A percentile compares a stretch with the other conserved stretches of the same genome.
phyloP scores from a whole-genome alignment of 331 rosid species.

The Ulmus americana region DNA sequence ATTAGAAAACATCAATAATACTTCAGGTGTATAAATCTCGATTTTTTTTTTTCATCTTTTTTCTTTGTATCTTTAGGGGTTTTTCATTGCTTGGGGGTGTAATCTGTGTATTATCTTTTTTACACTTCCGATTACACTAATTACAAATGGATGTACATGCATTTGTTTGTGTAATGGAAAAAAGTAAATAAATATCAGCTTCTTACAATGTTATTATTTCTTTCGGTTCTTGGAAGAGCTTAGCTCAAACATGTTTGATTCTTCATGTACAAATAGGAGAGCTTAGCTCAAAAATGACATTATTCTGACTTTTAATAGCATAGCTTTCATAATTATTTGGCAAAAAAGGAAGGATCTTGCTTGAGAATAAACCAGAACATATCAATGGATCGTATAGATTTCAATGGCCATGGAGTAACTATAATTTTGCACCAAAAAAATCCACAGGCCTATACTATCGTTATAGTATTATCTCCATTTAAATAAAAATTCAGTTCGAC shows the following conservation, averaged over 20 bases:
- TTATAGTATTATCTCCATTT: too few species aligned
- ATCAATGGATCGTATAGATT: background rate
- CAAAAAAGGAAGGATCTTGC: background rate
- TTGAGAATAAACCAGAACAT: background rate
- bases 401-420: background rate
- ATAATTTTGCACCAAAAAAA: background rate
- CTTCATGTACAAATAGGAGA: too few species aligned
- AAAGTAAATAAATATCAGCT: too few species aligned
- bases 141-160: conserved; percentile 15
- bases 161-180: background rate
- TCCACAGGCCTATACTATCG: too few species aligned
- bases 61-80: conserved; percentile 20
- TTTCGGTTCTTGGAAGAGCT: background rate
- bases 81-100: conserved; percentile 22
- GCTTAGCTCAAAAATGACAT: too few species aligned
- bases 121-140: conserved; percentile 2
- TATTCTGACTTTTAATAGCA: background rate
- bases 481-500: too few species aligned
- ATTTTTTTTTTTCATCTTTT: too few species aligned
- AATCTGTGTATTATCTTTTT: conserved; percentile 8
- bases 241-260: too few species aligned
- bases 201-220: too few species aligned
- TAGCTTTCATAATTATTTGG: background rate
- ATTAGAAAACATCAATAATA: conserved; percentile 71
- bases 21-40: conserved; percentile 42